Percentiles rank a stretch among this genome's conserved stretches.
Evolutionary conservation across 1,139 yeast genomes (phyloP).

Genomic region (Pichia cactophila): DNA sequence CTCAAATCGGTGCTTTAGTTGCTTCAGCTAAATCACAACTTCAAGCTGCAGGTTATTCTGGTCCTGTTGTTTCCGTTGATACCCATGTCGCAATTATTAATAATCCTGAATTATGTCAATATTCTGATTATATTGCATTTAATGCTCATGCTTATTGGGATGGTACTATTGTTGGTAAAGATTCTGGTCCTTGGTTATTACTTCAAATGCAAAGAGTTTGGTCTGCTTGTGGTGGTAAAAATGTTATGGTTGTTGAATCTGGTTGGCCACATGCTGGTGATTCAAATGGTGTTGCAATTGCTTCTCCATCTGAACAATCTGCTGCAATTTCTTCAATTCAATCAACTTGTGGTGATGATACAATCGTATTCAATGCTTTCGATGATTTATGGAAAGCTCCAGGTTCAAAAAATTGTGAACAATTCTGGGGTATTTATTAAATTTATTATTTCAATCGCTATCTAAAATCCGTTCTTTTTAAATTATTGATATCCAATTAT

Average conservation of each 20-base stretch:
- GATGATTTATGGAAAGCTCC: slow-evolving; percentile 74
- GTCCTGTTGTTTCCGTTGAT: slow-evolving; percentile 71
- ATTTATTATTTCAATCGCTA: not conserved
- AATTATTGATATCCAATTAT: not conserved
- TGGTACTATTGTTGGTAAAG: slow-evolving; percentile 54
- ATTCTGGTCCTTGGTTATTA: slow-evolving; percentile 67
- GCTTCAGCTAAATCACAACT: slow-evolving; percentile 53
- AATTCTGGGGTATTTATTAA: slow-evolving; percentile 36
- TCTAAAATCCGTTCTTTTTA: not conserved
- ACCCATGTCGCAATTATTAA: slow-evolving; percentile 66
- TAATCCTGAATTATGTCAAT: slow-evolving; percentile 64
- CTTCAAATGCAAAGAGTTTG: slow-evolving; percentile 60
- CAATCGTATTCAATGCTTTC: slow-evolving; percentile 61
- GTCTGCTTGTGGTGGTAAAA: slow-evolving; percentile 58
- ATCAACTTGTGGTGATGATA: slow-evolving; percentile 46
- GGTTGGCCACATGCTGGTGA: slow-evolving; percentile 80
- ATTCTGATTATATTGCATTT: slow-evolving; percentile 73
- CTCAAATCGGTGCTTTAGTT: slow-evolving; percentile 50
- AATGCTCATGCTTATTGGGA: slow-evolving; percentile 81
- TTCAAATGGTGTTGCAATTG: slow-evolving; percentile 59
- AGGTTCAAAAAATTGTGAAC: slow-evolving; percentile 60
- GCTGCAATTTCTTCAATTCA: slow-evolving; percentile 53
- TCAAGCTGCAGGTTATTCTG: slow-evolving; percentile 55
- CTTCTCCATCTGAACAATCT: slow-evolving; percentile 56
- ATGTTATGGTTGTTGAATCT: slow-evolving; percentile 60